Base-by-base conservation (phyloP, 1,284 basidiomycete genomes). In the Malassezia equina region DNA sequence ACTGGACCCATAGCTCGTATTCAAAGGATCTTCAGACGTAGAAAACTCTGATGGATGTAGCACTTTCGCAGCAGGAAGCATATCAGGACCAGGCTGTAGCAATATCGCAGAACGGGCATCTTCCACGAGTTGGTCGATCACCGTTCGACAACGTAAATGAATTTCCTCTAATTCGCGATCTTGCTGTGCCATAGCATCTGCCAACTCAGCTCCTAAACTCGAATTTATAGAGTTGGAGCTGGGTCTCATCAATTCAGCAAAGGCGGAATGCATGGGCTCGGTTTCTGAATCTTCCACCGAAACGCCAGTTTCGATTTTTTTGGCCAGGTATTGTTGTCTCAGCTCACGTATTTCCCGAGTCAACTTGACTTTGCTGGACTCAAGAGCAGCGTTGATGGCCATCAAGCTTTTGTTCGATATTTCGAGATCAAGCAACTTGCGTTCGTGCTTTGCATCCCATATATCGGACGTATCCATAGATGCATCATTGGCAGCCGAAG, bases 321-420 rank as follows among this genome's bases (percentile, higher is more conserved):
- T 24, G 3, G 29, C 27, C 19, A 67, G 28, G 4, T 69, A 47
- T 13, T 63, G 55, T 27, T 64, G 49, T 24, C 65, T 65, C 27
- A 71, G 61, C 33, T 71, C 67, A 15, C 76, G 64, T 6, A 78
- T 73, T 55, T 78, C 77, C 21, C 57, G 59, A 4, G 65, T 61
- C 47, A 77, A 75, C 58, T 76, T 75, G 11, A 73, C 54, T 59
- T 77, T 76, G 19, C 66, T 64, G 9, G 68, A 65, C 43, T 78
- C 77, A 36, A 78, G 64, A 8, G 71, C 64, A 6, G 75, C 66
- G 60, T 78, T 78, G 70, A 78, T 76, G 7, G 71, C 69, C 44
- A 78, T 47, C 15, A 78, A 65, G n/a, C 71, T 75, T 36, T 69
- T 66, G 63, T 77, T 78, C 19, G 75, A 68, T 53, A 78, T 78